phyloP scores from a whole-genome alignment of 192 early-diverging fungal species.

The Coemansia sp. region DNA sequence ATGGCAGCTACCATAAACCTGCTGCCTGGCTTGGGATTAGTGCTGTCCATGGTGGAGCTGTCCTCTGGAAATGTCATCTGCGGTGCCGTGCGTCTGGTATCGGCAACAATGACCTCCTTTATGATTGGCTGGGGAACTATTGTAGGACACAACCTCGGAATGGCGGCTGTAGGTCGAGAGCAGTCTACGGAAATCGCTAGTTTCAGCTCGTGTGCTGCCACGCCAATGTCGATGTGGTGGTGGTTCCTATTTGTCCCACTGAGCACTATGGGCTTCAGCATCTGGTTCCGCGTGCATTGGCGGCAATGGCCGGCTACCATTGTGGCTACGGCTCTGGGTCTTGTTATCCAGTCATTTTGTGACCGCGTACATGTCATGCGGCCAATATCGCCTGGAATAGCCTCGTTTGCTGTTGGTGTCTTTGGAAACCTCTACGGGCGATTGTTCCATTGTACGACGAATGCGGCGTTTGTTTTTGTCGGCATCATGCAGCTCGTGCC shows the following conservation, averaged over 20 bases:
- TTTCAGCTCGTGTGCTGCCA: slow-evolving; percentile 10
- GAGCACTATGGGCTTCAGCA: slow-evolving; percentile 49
- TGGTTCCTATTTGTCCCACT: slow-evolving; percentile 53
- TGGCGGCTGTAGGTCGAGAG: slow-evolving; percentile 50
- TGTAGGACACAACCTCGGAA: slow-evolving; percentile 54
- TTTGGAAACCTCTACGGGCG: slow-evolving; percentile 68
- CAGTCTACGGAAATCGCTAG: slow-evolving; percentile 7
- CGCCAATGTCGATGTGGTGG: slow-evolving; percentile 48
- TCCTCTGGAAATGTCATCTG: slow-evolving; percentile 78
- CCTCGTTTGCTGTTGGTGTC: slow-evolving; percentile 71
- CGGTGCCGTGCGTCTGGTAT: slow-evolving; percentile 72
- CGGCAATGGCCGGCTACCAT: slow-evolving; percentile 67
- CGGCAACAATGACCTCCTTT: slow-evolving; percentile 71
- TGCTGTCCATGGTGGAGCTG: slow-evolving; percentile 75
- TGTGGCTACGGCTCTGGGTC: slow-evolving; percentile 59
- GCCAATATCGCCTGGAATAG: slow-evolving; percentile 56
- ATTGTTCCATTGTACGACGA: slow-evolving; percentile 56
- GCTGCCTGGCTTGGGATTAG: slow-evolving; percentile 70
- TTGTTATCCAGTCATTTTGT: slow-evolving; percentile 58
- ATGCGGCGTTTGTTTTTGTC: slow-evolving; percentile 62
- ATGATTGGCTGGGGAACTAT: slow-evolving; percentile 65
- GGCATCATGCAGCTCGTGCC: slow-evolving; percentile 79
- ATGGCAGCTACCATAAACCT: slow-evolving; percentile 58
- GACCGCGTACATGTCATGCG: slow-evolving; percentile 49
- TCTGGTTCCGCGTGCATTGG: slow-evolving; percentile 53